Conservation (phyloP, 306 rosid genomes). For the Hylodesmum podocarpum region DNA sequence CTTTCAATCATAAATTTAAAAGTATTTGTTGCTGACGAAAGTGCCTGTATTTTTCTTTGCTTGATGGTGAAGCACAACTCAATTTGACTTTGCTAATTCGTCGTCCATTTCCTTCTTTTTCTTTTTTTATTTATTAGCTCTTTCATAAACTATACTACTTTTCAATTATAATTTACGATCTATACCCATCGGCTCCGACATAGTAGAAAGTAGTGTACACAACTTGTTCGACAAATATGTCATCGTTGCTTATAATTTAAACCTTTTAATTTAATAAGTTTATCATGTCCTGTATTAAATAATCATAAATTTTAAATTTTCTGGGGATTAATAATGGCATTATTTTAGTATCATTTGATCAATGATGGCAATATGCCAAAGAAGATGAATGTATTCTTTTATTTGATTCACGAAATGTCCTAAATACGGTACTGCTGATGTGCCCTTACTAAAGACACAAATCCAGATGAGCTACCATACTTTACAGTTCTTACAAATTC, state of each 20-base stretch:
- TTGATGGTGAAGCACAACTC: constrained; percentile 20
- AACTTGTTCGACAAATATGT: constrained; percentile 23
- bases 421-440: not conserved
- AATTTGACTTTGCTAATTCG: constrained; percentile 8
- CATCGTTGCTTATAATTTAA: constrained; percentile 26
- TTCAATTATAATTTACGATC: not conserved
- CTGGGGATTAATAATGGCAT: not conserved
- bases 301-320: not conserved
- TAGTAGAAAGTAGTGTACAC: constrained; percentile 5
- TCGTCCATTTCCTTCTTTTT: not conserved
- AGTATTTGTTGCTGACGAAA: constrained; percentile 17
- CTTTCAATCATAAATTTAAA: constrained; percentile 1
- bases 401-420: not conserved
- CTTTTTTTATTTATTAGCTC: not conserved
- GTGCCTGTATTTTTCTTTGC: constrained; percentile 22
- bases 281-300: not conserved
- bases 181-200: constrained; percentile 5
- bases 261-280: not conserved
- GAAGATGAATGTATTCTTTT: not conserved
- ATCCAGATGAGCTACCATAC: not conserved
- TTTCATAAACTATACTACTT: not conserved
- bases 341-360: not conserved
- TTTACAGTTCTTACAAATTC: not conserved
- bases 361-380: not conserved
- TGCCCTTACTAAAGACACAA: not conserved